Conservation (phyloP, 441 rosid species). For the Pelargonium myrrhifolium region DNA sequence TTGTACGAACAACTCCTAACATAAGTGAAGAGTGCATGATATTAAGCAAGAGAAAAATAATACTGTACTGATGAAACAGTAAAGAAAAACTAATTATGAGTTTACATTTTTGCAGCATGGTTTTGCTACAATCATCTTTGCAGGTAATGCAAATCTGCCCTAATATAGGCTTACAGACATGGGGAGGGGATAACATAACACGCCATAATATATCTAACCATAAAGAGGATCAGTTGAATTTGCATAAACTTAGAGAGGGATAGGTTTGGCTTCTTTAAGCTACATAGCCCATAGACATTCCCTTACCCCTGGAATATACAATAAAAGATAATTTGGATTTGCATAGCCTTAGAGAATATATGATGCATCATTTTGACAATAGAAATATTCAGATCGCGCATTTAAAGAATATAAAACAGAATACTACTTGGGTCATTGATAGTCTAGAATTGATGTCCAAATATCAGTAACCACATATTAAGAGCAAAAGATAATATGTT, state of each 20-base stretch:
- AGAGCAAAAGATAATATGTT: not conserved
- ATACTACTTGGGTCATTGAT: not conserved
- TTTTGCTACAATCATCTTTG: not conserved
- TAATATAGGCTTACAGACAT: no score
- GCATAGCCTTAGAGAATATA: not conserved
- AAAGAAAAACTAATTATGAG: not conserved
- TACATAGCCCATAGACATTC: not conserved
- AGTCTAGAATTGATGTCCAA: not conserved
- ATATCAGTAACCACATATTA: not conserved
- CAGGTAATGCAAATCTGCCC: no score
- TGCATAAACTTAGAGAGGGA: not conserved
- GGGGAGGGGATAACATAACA: no score
- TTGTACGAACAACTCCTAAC: constrained; percentile 36
- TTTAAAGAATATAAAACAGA: not conserved
- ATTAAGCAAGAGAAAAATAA: not conserved
- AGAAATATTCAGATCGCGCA: not conserved
- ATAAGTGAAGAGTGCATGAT: constrained; percentile 2
- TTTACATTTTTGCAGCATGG: not conserved
- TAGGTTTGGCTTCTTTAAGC: not conserved
- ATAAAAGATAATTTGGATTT: not conserved
- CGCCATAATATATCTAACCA: no score
- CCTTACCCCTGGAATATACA: not conserved
- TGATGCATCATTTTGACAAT: not conserved
- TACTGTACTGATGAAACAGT: not conserved
- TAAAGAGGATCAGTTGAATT: not conserved